Evolutionary conservation across 75 land plant genomes (phyloP), one percentile per base, ranked within the genome.

Genomic region (Isoetes taiwanensis): DNA sequence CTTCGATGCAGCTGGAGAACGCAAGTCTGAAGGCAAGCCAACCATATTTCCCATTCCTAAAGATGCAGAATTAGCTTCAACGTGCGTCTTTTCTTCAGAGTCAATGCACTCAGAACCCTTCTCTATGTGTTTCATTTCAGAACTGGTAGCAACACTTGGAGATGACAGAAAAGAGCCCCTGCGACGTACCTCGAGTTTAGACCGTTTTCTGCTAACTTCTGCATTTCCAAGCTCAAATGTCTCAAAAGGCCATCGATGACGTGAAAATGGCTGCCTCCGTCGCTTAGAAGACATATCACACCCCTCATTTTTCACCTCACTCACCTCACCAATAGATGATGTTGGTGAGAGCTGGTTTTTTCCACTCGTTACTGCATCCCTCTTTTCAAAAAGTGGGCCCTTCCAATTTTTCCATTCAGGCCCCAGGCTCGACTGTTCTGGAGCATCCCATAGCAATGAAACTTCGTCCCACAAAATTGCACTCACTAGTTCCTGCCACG

Each of bases 371-470:
- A 54, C 33, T 9, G 43, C 31, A 30, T 34, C 55, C 39, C 14
- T 14, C 39, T 63, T 43, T 11, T 54, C 60, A 26, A 63, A 63
- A 28, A 60, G 78, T 42, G 81, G 80, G 48, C 79, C 85, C 56
- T 89, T 94, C 85, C 78, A 82, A 6, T 67, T 65, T 54, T 69
- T 78, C 97, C 94, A 86, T 41, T 76, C 87, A 56, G 84, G 64
- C 41, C 72, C 79, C 37, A 78, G 35, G 1, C 71, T 76, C 14
- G 72, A 56, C 54, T 76, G 76, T 34, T 62, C 64, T 20, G 81
- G 72, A 30, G 71, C 72, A 72, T 74, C 73, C 77, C 72, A 68
- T 16, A 75, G 86, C 4, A 60, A 61, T 14, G 62, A 64, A 19
- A 85, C 80, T 53, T 78, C 62, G 11, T 85, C 74, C 96, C 99